Conservation (phyloP, 129 eudicot species). For the Silybum marianum region DNA sequence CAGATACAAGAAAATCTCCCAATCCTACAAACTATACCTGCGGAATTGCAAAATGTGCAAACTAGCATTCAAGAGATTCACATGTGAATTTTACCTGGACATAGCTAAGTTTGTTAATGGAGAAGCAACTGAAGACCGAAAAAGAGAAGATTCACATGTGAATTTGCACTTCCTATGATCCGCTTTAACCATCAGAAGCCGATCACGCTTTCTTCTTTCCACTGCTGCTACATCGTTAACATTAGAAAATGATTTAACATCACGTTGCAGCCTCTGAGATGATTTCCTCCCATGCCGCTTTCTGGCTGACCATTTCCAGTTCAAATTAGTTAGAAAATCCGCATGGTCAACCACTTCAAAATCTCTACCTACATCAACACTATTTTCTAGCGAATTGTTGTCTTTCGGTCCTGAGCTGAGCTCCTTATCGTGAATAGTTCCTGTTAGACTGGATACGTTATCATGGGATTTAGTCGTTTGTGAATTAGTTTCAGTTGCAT, state of each 20-base stretch:
- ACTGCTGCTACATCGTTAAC: constrained; percentile 1
- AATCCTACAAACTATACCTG: neutral
- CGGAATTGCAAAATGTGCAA: constrained; percentile 18
- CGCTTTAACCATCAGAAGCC: constrained; percentile 32
- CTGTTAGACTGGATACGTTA: constrained; percentile 1
- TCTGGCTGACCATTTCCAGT: constrained; percentile 70
- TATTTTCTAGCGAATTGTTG: neutral
- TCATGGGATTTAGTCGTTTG: constrained; percentile 11
- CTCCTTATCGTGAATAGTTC: neutral
- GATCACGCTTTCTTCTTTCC: constrained; percentile 35
- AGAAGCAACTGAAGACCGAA: constrained; percentile 47
- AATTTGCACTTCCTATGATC: constrained; percentile 59
- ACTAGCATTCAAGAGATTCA: neutral
- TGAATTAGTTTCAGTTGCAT: constrained; percentile 20
- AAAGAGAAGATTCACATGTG: constrained; percentile 40
- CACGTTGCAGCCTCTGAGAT: constrained; percentile 26
- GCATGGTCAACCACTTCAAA: constrained; percentile 33
- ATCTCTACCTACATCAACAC: constrained; percentile 4
- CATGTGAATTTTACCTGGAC: constrained; percentile 48
- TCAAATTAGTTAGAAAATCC: constrained; percentile 46
- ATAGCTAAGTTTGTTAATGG: constrained; percentile 60
- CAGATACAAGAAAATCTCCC: neutral
- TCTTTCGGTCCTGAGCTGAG: constrained; percentile 2
- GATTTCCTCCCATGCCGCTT: constrained; percentile 39
- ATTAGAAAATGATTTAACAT: constrained; percentile 15